Evolutionary conservation across 768 basidiomycete species (phyloP).

Genomic region (Tylopilus rubrobrunneus): DNA sequence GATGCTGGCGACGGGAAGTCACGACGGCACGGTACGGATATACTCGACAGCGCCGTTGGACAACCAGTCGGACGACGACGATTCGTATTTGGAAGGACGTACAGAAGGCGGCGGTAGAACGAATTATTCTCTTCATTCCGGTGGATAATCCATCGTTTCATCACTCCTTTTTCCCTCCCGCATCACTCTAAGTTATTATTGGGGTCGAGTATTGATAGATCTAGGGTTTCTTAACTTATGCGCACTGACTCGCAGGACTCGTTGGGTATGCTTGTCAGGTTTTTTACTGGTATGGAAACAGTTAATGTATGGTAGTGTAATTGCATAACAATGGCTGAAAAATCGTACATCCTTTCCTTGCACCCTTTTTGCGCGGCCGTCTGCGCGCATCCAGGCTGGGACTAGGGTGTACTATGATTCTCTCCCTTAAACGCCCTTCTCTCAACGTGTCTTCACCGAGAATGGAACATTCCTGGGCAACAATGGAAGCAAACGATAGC

Average conservation of each 20-base stretch:
- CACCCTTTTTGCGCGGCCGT: background rate
- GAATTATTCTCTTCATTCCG: conserved; percentile 18
- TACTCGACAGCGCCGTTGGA: conserved; percentile 51
- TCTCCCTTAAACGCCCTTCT: conserved; percentile 1
- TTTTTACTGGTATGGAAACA: conserved; percentile 22
- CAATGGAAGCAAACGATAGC: conserved; percentile 25
- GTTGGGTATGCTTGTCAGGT: conserved; percentile 7
- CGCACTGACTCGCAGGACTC: conserved; percentile 10
- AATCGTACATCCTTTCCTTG: conserved; percentile 8
- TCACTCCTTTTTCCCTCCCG: conserved; percentile 3
- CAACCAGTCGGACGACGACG: conserved; percentile 18
- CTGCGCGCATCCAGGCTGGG: conserved; percentile 1
- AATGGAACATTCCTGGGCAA: conserved; percentile 12
- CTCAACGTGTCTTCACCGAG: conserved; percentile 17
- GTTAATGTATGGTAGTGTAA: conserved; percentile 29
- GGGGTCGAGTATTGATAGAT: conserved; percentile 3
- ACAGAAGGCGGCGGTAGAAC: conserved; percentile 24
- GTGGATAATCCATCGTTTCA: conserved; percentile 17
- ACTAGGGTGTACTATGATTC: background rate
- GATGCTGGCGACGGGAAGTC: conserved; percentile 69
- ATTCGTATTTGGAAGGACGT: conserved; percentile 22
- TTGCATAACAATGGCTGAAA: conserved; percentile 10
- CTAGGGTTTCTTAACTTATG: conserved; percentile 20
- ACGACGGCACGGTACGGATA: conserved; percentile 71
- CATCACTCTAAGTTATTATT: conserved; percentile 11